Evolutionary conservation across 108 stramenopile species (phyloP).

Genomic region (Cyclotella baltica): DNA sequence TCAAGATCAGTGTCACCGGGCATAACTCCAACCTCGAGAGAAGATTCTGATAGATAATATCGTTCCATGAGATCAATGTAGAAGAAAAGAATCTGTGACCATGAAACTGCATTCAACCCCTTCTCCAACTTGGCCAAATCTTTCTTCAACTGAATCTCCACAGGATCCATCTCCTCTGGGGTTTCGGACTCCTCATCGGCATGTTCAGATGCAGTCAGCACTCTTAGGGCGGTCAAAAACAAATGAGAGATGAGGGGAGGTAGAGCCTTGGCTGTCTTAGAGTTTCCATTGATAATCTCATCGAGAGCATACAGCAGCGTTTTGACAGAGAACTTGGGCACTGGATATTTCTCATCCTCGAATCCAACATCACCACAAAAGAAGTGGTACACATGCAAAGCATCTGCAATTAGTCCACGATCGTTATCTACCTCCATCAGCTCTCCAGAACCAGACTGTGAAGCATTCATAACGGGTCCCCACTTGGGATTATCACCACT

Average conservation of each 20-base stretch:
- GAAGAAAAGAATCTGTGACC: slow-evolving; percentile 74
- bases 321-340: slow-evolving; percentile 69
- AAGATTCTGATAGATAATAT: slow-evolving; percentile 68
- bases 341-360: slow-evolving; percentile 40
- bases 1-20: slow-evolving; percentile 59
- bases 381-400: slow-evolving; percentile 82
- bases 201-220: slow-evolving; percentile 53
- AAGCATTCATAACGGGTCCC: slow-evolving; percentile 23
- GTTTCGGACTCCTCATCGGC: slow-evolving; percentile 27
- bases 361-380: slow-evolving; percentile 82
- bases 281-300: slow-evolving; percentile 67
- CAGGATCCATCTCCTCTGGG: slow-evolving; percentile 32
- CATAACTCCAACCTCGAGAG: slow-evolving; percentile 59
- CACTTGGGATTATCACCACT: slow-evolving; percentile 25
- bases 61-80: slow-evolving; percentile 87
- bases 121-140: slow-evolving; percentile 54
- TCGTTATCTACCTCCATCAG: slow-evolving; percentile 28
- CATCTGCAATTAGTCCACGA: slow-evolving; percentile 66
- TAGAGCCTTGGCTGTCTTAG: slow-evolving; percentile 64
- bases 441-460: slow-evolving; percentile 32
- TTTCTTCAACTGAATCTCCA: slow-evolving; percentile 48
- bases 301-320: slow-evolving; percentile 74
- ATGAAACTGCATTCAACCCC: slow-evolving; percentile 73
- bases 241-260: slow-evolving; percentile 83
- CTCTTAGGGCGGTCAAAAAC: slow-evolving; percentile 69